Base-by-base conservation (phyloP, 805 yeast genomes). In the Barnettozyma botsteinii region DNA sequence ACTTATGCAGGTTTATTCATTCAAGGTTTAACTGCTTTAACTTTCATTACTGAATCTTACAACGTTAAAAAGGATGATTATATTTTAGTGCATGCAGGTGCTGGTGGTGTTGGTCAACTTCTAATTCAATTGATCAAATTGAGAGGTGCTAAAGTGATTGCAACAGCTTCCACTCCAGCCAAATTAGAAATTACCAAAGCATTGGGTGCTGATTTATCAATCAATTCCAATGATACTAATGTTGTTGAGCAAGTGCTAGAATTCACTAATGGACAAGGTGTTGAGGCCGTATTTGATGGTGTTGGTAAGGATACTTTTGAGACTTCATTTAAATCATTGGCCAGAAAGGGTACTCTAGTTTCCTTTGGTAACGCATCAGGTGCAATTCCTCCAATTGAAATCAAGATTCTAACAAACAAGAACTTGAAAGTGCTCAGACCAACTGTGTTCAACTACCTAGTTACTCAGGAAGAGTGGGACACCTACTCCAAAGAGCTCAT, bases 351-450 rank as follows among this genome's bases (percentile, higher is more conserved):
- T 21, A 70, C 85, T 2, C 64, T 85, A 42, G 79, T 86, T 23
- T 72, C 84, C 23, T 87, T 67, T 54, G 98, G 98, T 44, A 87
- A 87, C 54, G 82, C 96, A 7, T 80, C 89, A 6, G 98, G 98
- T 14, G 65, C 78, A 1, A 86, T 87, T 23, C 79, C 85, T 1
- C 91, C 94, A 12, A 50, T 86, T n/a, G 21, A 63, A 1, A 55
- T 85, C 31, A 51, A 46, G 25, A 59, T 25, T 19, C 65, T 88
- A 40, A 47, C 78, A 1, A 57, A 81, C 3, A 85, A 83, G 63
- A 85, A 83, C 55, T 49, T 85, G 38, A 77, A 72, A 48, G 48
- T 85, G 25, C 33, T 66, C 25, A 75, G 96, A 59, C 95, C 96
- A n/a, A 59, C 59, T 17, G 52, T 84, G 19, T 65, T 56, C 43